Evolutionary conservation across 176 grass and related monocot species (phyloP).

Genomic region (Urochloa ruziziensis): DNA sequence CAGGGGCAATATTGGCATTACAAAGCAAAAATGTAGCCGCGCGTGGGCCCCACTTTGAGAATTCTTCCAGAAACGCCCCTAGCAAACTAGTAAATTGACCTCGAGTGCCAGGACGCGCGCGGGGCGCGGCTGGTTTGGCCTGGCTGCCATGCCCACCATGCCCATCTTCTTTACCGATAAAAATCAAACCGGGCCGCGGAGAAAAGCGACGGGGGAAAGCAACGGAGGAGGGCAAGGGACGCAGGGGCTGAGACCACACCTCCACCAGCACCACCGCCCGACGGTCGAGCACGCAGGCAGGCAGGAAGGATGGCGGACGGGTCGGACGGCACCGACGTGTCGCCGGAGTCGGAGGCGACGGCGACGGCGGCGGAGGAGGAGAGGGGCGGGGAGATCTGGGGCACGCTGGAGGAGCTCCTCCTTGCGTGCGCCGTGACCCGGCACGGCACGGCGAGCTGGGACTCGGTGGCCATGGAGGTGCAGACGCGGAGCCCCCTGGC

Average conservation of each 20-base stretch:
- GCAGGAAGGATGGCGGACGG: slow-evolving; percentile 31
- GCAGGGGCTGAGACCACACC: slow-evolving; percentile 14
- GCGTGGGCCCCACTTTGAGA: slow-evolving; percentile 25
- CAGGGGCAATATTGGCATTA: slow-evolving; percentile 23
- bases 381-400: slow-evolving; percentile 78
- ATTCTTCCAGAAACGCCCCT: slow-evolving; percentile 6
- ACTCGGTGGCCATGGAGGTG: slow-evolving; percentile 79
- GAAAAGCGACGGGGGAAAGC: slow-evolving; percentile 10
- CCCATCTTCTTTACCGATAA: slow-evolving; percentile 28
- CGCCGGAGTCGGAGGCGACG: slow-evolving; percentile 20
- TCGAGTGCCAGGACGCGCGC: background rate
- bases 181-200: slow-evolving; percentile 9
- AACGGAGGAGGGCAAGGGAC: slow-evolving; percentile 7
- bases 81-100: background rate
- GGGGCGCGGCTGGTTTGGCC: background rate
- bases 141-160: slow-evolving; percentile 5
- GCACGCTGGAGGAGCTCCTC: slow-evolving; percentile 93
- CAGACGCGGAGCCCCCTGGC: slow-evolving; percentile 60
- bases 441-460: slow-evolving; percentile 88
- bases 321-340: slow-evolving; percentile 34
- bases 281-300: background rate
- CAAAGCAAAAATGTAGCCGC: too few relatives aligned
- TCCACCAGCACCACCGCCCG: background rate
- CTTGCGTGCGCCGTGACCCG: slow-evolving; percentile 77
- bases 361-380: background rate